Base-by-base conservation (phyloP, 2,329 filamentous ascomycete genomes). In the Botrytis fragariae region DNA sequence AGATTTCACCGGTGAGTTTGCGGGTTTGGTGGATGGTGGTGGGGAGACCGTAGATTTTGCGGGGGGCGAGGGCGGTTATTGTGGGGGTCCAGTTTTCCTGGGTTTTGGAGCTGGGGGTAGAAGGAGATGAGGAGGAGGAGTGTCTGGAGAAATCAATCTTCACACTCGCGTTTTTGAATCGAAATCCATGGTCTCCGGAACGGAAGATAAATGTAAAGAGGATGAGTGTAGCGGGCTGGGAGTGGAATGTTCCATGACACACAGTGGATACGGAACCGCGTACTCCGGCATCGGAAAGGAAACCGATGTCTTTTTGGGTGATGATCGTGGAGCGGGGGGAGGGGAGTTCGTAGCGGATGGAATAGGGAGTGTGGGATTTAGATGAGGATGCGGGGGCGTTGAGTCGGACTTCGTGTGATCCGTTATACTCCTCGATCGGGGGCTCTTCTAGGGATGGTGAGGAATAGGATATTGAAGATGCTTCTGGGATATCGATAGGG, bases 221-320 rank as follows among this genome's bases (percentile, higher is more conserved):
- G 9, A 75, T 51, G 8, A 76, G 57, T 0, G 74, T 72, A 1
- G 75, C 73, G 18, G 71, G 74, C 2, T 60, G 71, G 7, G 64
- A 72, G 20, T 75, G 44, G 42, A 73, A 76, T 20, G 74, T 76
- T 3, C 74, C 75, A 35, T 77, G 73, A 20, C 72, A 71, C 14
- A 76, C 74, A 12, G 71, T 76, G 9, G 71, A 72, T 20, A 77
- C 74, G 64, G 73, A 72, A 2, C 76, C 76, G 6, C 74, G 73
- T 0, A 76, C 69, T 9, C 76, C 76, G 3, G 76, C 74, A 35
- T 72, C 61, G 22, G 74, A 72, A 9, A 77, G 72, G 87, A 80
- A 73, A 87, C 87, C 62, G 85, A 85, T 74, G 84, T 90, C 44
- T 82, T 84, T 72, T 84, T 91, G 48, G 87, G 88, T 6, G 37